phyloP scores from a whole-genome alignment of 2,329 filamentous ascomycete genomes.

The Trichoderma semiorbis region DNA sequence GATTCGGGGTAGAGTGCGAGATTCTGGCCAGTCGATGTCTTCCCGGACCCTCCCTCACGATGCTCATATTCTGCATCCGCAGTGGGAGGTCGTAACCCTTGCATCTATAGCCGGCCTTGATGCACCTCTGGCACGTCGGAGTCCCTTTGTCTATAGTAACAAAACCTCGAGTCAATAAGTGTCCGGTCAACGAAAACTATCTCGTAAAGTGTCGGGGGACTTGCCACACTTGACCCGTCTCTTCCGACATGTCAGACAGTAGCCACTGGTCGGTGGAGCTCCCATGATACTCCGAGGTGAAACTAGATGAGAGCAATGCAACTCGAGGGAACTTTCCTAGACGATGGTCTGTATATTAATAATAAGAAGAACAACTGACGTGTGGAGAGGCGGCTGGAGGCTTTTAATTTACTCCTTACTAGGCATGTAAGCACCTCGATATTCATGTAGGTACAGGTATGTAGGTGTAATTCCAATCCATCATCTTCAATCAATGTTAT shows the following conservation, averaged over 20 bases:
- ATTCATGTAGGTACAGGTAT: neutral
- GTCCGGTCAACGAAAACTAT: neutral
- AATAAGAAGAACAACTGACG: neutral
- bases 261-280: neutral
- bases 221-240: neutral
- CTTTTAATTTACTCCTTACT: neutral
- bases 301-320: neutral
- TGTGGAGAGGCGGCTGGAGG: neutral
- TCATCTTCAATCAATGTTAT: neutral
- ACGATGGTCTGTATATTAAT: neutral
- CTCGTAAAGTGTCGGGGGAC: neutral
- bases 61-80: neutral
- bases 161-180: neutral
- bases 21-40: neutral
- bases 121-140: neutral
- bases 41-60: neutral
- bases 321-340: neutral
- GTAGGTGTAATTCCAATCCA: neutral
- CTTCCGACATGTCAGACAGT: neutral
- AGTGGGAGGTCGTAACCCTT: neutral
- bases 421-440: neutral
- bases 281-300: neutral
- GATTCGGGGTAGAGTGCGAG: neutral
- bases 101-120: neutral
- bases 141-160: neutral